Evolutionary conservation across 345 rosid species (phyloP).

Genomic region (Linum lewisii): DNA sequence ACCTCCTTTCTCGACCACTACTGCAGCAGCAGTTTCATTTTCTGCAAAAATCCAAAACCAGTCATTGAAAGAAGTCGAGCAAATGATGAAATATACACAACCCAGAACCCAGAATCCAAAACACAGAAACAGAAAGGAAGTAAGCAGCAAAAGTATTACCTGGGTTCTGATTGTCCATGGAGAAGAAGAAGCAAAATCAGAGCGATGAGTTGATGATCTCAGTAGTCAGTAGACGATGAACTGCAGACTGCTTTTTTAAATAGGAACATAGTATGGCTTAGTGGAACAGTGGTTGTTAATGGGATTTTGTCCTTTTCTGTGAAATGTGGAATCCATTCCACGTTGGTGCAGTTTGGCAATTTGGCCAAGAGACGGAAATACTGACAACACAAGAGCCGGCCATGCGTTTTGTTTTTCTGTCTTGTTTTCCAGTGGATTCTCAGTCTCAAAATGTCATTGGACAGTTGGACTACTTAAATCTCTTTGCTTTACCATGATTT

Average conservation of each 20-base stretch:
- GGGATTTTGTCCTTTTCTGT: neutral
- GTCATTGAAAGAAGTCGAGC: constrained; percentile 8
- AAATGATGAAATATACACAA: neutral
- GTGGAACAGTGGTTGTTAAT: neutral
- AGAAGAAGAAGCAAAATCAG: constrained; percentile 1
- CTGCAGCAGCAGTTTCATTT: constrained; percentile 18
- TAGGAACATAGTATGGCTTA: neutral
- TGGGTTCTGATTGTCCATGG: constrained; percentile 17
- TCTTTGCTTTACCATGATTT: too few species aligned
- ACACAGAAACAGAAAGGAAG: neutral
- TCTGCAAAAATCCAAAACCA: constrained; percentile 3
- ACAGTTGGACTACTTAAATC: too few species aligned
- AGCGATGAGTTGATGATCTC: neutral
- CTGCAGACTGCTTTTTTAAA: too few species aligned
- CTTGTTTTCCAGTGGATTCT: neutral
- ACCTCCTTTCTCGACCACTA: constrained; percentile 26
- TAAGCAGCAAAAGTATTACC: constrained; percentile 13
- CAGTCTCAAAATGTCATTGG: neutral
- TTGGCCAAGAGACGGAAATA: constrained; percentile 10
- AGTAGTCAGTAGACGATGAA: neutral
- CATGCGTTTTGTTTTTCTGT: too few species aligned
- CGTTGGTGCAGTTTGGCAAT: neutral
- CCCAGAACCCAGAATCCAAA: neutral
- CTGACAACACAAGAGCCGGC: neutral
- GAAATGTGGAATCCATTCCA: constrained; percentile 10